Evolutionary conservation across 345 rosid genomes (phyloP).

Genomic region (Lepidium aucheri): DNA sequence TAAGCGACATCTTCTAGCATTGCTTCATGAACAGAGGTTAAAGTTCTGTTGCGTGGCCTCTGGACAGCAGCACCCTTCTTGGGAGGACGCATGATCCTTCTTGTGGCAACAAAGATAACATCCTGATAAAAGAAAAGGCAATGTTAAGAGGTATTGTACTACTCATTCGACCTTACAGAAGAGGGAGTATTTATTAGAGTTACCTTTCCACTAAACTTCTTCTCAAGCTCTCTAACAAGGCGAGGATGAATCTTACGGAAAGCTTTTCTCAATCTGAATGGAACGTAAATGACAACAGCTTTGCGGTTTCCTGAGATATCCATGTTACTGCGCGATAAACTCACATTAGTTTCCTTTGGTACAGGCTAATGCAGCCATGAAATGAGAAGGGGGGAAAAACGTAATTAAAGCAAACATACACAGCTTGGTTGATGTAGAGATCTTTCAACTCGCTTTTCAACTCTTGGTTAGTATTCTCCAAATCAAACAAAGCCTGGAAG

Average conservation of each 20-base stretch:
- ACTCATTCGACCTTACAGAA: not conserved
- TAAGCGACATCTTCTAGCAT: slow-evolving; percentile 73
- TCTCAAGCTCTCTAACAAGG: slow-evolving; percentile 87
- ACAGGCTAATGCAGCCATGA: not conserved
- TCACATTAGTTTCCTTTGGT: not conserved
- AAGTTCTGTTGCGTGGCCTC: slow-evolving; percentile 74
- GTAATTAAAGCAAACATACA: slow-evolving; percentile 38
- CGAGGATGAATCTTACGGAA: slow-evolving; percentile 80
- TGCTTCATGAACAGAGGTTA: slow-evolving; percentile 75
- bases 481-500: slow-evolving; percentile 65
- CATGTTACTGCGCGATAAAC: slow-evolving; percentile 41
- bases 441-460: slow-evolving; percentile 79
- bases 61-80: slow-evolving; percentile 93
- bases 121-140: slow-evolving; percentile 34
- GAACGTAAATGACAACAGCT: slow-evolving; percentile 78
- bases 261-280: slow-evolving; percentile 82
- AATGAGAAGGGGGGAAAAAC: not conserved
- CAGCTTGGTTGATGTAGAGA: slow-evolving; percentile 69
- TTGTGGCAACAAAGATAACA: slow-evolving; percentile 62
- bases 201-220: slow-evolving; percentile 95
- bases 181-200: not conserved
- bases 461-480: slow-evolving; percentile 80
- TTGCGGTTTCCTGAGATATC: slow-evolving; percentile 77
- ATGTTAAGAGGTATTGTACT: not conserved
- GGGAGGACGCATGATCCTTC: slow-evolving; percentile 82